These are phyloP conservation scores for Ambrosia trifida DNA, from an alignment of 129 eudicot genomes.

Conservation along the genomic window DNA sequence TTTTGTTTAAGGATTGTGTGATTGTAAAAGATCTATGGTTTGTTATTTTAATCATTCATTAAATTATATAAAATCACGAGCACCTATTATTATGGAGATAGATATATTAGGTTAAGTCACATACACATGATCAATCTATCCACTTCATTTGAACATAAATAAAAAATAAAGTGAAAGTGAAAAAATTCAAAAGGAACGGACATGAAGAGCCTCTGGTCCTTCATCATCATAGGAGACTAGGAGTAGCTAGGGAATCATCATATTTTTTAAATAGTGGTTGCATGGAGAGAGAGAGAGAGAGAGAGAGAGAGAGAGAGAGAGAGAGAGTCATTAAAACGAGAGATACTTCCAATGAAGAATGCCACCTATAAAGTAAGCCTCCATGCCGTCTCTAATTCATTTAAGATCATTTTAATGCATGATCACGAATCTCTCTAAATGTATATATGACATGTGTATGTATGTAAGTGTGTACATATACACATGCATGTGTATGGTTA, in stretches of 20 bases:
- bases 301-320: background rate
- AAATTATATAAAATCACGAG: too few species aligned
- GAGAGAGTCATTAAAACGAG: constrained; percentile 8
- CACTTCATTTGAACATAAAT: background rate
- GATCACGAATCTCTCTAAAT: background rate
- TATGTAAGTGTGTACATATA: background rate
- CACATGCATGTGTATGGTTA: background rate
- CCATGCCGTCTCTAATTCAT: background rate
- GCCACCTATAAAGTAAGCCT: constrained; percentile 23
- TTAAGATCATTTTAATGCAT: constrained; percentile 2
- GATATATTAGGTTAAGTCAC: constrained; percentile 7
- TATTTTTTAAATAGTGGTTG: background rate
- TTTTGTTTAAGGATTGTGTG: too few species aligned
- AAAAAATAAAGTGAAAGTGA: background rate
- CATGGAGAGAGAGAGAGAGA: constrained; percentile 9
- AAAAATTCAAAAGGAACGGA: constrained; percentile 1
- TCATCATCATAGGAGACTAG: constrained; percentile 8
- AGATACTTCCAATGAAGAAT: constrained; percentile 18
- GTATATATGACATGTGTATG: background rate
- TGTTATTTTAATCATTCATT: too few species aligned
- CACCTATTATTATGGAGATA: background rate
- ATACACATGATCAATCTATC: background rate
- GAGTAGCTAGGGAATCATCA: background rate
- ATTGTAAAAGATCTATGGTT: too few species aligned
- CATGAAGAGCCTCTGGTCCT: constrained; percentile 10